A percentile compares a stretch with the other conserved stretches of the same genome.
Evolutionary conservation across 129 eudicot species (phyloP).

Genomic region (Kitagawia praeruptora): DNA sequence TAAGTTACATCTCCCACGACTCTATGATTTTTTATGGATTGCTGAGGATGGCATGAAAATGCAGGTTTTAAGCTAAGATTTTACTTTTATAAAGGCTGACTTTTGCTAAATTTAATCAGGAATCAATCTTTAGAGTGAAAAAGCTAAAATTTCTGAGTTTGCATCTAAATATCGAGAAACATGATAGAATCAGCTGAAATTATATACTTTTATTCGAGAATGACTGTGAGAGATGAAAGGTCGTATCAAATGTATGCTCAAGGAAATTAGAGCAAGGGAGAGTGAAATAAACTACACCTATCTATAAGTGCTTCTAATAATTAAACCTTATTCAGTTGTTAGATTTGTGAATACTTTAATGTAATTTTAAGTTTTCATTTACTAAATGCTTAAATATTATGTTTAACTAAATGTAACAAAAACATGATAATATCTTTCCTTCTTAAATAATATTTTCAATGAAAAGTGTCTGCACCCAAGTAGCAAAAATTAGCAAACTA

Average conservation of each 20-base stretch:
- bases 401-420: not conserved
- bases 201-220: not conserved
- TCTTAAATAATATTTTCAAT: not conserved
- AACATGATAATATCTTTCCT: not conserved
- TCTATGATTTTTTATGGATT: conserved; percentile 79
- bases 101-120: not conserved
- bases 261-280: not conserved
- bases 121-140: not conserved
- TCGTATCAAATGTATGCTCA: not conserved
- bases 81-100: not conserved
- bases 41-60: conserved; percentile 99
- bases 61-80: conserved; percentile 50
- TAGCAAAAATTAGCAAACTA: not conserved
- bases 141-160: not conserved
- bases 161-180: not conserved
- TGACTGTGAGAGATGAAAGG: not conserved
- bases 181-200: not conserved
- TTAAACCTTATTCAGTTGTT: not conserved
- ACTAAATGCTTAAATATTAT: not conserved
- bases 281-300: not conserved
- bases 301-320: not conserved
- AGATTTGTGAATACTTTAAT: not conserved
- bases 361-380: not conserved
- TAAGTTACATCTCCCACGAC: conserved; percentile 83
- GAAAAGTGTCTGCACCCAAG: not conserved